A percentile compares a stretch with the other conserved stretches of the same genome.
Evolutionary conservation across 2,329 filamentous ascomycete species (phyloP).

Genomic region (Zalaria obscura): DNA sequence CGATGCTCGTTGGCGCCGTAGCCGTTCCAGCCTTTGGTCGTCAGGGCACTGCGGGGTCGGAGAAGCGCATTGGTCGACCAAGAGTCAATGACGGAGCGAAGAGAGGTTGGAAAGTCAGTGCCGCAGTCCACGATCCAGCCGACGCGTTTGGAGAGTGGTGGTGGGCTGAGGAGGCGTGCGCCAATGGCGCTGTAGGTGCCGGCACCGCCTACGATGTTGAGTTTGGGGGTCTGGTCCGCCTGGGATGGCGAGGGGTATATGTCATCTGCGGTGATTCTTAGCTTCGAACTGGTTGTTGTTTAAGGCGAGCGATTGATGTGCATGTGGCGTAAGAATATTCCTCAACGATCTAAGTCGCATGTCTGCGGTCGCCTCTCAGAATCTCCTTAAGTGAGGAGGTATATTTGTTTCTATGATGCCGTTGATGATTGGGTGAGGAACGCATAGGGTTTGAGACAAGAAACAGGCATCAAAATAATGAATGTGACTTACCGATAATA

Average conservation of each 20-base stretch:
- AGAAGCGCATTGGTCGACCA: constrained; percentile 68
- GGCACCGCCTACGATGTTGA: constrained; percentile 73
- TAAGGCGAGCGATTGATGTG: no score
- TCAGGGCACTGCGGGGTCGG: constrained; percentile 54
- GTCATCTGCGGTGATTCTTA: constrained; percentile 48
- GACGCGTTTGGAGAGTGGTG: constrained; percentile 53
- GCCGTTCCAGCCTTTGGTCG: constrained; percentile 86
- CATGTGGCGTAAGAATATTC: no score
- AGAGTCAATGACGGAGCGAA: constrained; percentile 49
- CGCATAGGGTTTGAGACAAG: no score
- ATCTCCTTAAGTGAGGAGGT: neutral
- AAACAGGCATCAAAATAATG: no score
- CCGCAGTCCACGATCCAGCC: constrained; percentile 89
- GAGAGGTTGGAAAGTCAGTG: constrained; percentile 62
- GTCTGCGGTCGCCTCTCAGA: neutral
- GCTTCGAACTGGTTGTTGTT: no score
- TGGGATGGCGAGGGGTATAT: constrained; percentile 69
- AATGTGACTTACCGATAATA: constrained; percentile 37
- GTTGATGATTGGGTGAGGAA: neutral
- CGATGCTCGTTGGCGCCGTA: constrained; percentile 46
- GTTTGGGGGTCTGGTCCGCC: constrained; percentile 40
- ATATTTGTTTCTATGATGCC: neutral
- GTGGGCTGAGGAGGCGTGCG: constrained; percentile 75
- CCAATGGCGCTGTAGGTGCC: constrained; percentile 79
- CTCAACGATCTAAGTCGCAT: no score